phyloP scores from a whole-genome alignment of 352 stramenopile genomes.

The Globisporangium takayamanum region DNA sequence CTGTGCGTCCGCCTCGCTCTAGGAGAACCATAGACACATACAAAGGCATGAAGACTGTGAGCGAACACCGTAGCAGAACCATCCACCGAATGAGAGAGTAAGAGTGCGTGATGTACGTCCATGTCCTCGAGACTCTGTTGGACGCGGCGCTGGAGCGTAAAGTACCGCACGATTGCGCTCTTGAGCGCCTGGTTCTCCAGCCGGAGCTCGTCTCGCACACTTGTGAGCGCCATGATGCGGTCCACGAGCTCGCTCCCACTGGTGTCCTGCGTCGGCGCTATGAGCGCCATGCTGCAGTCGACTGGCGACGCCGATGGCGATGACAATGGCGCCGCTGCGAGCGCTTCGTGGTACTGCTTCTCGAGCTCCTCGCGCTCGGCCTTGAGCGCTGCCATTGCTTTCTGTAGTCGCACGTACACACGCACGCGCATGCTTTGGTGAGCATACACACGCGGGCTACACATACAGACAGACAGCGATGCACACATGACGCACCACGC shows the following conservation, averaged over 20 bases:
- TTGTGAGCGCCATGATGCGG: slow-evolving; percentile 12
- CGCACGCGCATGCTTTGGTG: no score
- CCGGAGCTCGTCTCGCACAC: slow-evolving; percentile 26
- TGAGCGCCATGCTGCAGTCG: not conserved
- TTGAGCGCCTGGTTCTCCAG: slow-evolving; percentile 49
- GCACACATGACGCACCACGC: slow-evolving; percentile 31
- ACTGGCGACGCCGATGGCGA: slow-evolving; percentile 8
- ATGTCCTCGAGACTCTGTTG: slow-evolving; percentile 14
- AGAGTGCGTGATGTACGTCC: not conserved
- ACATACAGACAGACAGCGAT: not conserved
- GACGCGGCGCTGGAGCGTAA: slow-evolving; percentile 40
- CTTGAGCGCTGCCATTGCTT: slow-evolving; percentile 45
- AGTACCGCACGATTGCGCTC: slow-evolving; percentile 25
- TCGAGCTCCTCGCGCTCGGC: slow-evolving; percentile 30
- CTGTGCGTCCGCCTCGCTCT: slow-evolving; percentile 5
- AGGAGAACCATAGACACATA: not conserved
- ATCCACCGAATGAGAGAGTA: not conserved
- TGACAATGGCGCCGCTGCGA: slow-evolving; percentile 10
- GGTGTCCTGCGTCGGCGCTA: not conserved
- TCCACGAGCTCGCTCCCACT: slow-evolving; percentile 5
- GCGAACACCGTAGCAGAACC: no score
- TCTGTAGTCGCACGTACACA: slow-evolving; percentile 21
- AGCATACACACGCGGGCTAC: no score
- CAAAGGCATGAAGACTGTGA: not conserved
- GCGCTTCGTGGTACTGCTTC: slow-evolving; percentile 31